Evolutionary conservation across 768 basidiomycete genomes (phyloP).

Genomic region (Rhizopogon roseolus): DNA sequence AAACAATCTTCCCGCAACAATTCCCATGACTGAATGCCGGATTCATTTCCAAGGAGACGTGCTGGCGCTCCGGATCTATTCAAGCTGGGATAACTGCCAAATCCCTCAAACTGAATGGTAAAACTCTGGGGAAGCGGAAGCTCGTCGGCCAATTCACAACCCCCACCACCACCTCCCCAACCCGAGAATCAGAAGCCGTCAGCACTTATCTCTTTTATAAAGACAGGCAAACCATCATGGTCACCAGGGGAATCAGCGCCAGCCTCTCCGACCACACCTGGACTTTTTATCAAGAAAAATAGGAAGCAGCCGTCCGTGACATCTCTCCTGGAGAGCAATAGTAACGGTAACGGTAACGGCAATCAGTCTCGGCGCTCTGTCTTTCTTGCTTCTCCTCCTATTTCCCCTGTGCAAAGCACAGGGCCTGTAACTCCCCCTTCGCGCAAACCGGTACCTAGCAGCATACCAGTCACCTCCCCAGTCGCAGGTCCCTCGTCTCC

Average conservation of each 20-base stretch:
- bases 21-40: neutral
- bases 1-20: neutral
- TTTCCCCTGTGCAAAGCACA: slow-evolving; percentile 16
- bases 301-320: slow-evolving; percentile 27
- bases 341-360: slow-evolving; percentile 20
- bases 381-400: slow-evolving; percentile 17
- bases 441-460: slow-evolving; percentile 12
- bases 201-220: slow-evolving; percentile 17
- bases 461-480: slow-evolving; percentile 20
- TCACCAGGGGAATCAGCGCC: slow-evolving; percentile 38
- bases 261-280: slow-evolving; percentile 22
- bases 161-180: slow-evolving; percentile 14
- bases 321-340: slow-evolving; percentile 12
- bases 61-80: neutral
- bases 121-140: slow-evolving; percentile 50
- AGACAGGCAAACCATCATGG: slow-evolving; percentile 36
- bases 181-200: slow-evolving; percentile 18
- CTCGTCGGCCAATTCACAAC: slow-evolving; percentile 24
- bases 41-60: neutral
- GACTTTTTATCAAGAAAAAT: slow-evolving; percentile 51
- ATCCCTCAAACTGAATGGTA: slow-evolving; percentile 50
- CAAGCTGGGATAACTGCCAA: neutral
- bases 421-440: slow-evolving; percentile 19
- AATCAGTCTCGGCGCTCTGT: slow-evolving; percentile 21
- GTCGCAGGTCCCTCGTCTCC: slow-evolving; percentile 40